Evolutionary conservation across 768 basidiomycete genomes (phyloP).

Genomic region (Auricularia sp.): DNA sequence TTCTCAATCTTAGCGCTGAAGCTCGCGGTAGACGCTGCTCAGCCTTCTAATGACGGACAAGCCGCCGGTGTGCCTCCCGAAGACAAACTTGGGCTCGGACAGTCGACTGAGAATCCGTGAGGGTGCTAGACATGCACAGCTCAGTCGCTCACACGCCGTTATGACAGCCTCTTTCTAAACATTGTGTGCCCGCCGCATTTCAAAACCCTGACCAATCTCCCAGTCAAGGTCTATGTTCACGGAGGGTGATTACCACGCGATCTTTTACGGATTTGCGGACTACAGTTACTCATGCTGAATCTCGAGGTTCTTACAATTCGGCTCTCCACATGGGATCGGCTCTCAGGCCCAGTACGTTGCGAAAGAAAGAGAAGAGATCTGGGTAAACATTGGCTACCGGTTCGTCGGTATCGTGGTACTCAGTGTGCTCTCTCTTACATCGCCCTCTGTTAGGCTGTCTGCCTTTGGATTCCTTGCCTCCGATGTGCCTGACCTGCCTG

Average conservation of each 20-base stretch:
- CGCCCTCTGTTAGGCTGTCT: conserved; percentile 33
- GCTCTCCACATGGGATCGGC: conserved; percentile 53
- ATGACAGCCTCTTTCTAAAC: conserved; percentile 50
- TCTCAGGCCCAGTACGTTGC: conserved; percentile 59
- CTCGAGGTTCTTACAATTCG: conserved; percentile 64
- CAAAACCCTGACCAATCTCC: conserved; percentile 35
- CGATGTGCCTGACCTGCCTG: conserved; percentile 47
- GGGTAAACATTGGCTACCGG: conserved; percentile 67
- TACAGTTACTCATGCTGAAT: not conserved
- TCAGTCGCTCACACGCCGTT: not conserved
- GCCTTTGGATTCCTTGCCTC: conserved; percentile 68
- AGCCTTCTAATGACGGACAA: conserved; percentile 59
- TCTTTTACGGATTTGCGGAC: too few relatives aligned
- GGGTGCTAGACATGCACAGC: conserved; percentile 7
- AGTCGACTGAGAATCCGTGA: conserved; percentile 64
- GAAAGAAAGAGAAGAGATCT: conserved; percentile 53
- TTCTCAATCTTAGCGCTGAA: conserved; percentile 3
- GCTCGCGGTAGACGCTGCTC: conserved; percentile 39
- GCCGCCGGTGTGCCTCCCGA: conserved; percentile 37
- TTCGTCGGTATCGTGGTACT: not conserved
- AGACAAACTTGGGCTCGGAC: conserved; percentile 55
- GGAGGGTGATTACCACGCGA: conserved; percentile 43
- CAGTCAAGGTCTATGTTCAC: conserved; percentile 68
- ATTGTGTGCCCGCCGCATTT: conserved; percentile 49
- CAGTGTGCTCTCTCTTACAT: not conserved